These are phyloP conservation scores for Paecilomyces sp. DNA, from an alignment of 2,329 filamentous ascomycete genomes.

Conservation along the genomic window DNA sequence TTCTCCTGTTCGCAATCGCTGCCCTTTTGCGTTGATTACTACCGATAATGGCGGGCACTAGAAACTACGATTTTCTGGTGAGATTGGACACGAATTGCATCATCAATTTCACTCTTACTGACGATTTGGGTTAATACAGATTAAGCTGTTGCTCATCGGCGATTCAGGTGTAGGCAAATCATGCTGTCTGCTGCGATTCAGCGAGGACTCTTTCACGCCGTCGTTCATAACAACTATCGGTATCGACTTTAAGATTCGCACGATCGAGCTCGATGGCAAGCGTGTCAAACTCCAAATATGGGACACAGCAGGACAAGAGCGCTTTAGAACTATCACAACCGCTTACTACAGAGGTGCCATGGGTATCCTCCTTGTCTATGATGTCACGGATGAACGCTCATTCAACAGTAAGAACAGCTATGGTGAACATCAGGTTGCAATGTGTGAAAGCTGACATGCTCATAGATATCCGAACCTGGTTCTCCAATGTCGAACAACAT, in stretches of 20 bases:
- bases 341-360: constrained; percentile 98
- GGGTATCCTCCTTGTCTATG: constrained; percentile 96
- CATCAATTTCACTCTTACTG: constrained; percentile 9
- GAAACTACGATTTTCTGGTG: constrained; percentile 99
- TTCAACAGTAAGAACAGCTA: constrained; percentile 72
- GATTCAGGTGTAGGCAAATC: constrained; percentile 97
- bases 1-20: background rate
- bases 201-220: constrained; percentile 93
- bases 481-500: constrained; percentile 97
- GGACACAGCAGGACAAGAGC: constrained; percentile 97
- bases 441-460: constrained; percentile 8
- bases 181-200: constrained; percentile 92
- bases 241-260: constrained; percentile 99
- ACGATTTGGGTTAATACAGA: constrained; percentile 47
- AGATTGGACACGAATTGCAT: constrained; percentile 25
- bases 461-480: constrained; percentile 97
- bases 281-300: constrained; percentile 98
- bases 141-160: constrained; percentile 93
- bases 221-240: constrained; percentile 99
- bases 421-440: background rate
- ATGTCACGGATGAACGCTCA: constrained; percentile 92
- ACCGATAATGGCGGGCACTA: constrained; percentile 75
- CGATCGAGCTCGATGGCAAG: constrained; percentile 98
- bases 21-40: background rate
- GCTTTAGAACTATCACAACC: constrained; percentile 97